Evolutionary conservation across 73 alveolate species (phyloP), one percentile per base, ranked within the genome.

Genomic region (Paramecium biaurelia): DNA sequence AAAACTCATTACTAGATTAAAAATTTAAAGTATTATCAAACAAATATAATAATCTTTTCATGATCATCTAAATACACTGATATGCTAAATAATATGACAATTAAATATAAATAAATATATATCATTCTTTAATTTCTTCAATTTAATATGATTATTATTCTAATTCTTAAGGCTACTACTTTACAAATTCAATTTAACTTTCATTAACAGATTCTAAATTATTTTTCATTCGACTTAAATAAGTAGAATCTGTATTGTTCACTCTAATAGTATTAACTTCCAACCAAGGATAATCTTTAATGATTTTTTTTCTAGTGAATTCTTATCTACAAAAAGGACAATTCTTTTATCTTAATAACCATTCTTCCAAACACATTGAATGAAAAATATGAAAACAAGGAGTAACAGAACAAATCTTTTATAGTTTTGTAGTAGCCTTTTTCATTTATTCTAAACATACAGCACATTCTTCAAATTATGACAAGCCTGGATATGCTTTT

Each of bases 351-450:
- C 74, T 79, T 11, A 32, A 32, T 42, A 79, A 20, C 90, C 90
- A 79, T 47, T 79, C 70, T 6, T 79, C 76, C 15, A 79, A 10
- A 47, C 90, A 79, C 18, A 37, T 14, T 18, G 28, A 9, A 43
- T 79, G 90, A 20, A 79, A 43, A 14, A 79, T 79, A 18, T 79
- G 90, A 45, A 41, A 79, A 79, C 90, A 79, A 41, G 90, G 90
- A 21, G 76, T 79, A 3, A 79, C 90, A 41, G 76, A 32, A 23
- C 90, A 79, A 11, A 24, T 74, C 45, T 35, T 41, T 34, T 37
- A 11, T 20, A 15, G 12, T 12, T 74, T 41, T 4, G 87, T 63
- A 23, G 56, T n/a, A 12, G 59, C 20, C 21, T 72, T 24, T 24
- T 43, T 79, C 45, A 79, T 23, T 38, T 58, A 41, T 45, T 79